Percentiles rank a stretch among this genome's conserved stretches.
These are phyloP conservation scores for Bolboschoenoplectus hybrid DNA, from an alignment of 202 grass and related monocot species.

Conservation along the genomic window DNA sequence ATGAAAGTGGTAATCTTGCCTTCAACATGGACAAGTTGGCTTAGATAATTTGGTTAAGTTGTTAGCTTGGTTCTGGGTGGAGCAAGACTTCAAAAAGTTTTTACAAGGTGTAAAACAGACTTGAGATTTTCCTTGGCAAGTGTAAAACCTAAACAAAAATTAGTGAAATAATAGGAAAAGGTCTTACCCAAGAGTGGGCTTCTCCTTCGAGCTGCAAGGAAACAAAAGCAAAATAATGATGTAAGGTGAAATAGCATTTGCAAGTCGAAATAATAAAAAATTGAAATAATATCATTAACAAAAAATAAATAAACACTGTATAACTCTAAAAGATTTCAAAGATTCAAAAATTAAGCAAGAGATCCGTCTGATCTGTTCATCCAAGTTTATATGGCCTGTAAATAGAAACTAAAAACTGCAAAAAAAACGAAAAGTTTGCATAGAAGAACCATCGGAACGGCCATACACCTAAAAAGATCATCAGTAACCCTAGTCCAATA, in stretches of 20 bases:
- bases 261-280: constrained; percentile 1
- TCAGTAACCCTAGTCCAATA: neutral
- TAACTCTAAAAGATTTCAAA: neutral
- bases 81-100: constrained; percentile 7
- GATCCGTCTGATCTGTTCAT: constrained; percentile 15
- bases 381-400: neutral
- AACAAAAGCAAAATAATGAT: constrained; percentile 33
- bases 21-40: neutral
- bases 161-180: neutral
- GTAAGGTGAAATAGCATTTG: neutral
- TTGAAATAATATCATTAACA: constrained; percentile 16
- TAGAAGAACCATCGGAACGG: constrained; percentile 9
- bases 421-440: too few species aligned
- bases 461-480: neutral
- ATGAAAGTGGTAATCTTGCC: neutral
- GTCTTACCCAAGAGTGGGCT: constrained; percentile 85
- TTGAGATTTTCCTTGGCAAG: constrained; percentile 3
- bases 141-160: constrained; percentile 16
- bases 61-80: neutral
- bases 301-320: neutral
- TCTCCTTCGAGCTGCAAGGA: constrained; percentile 89
- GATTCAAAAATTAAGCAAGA: constrained; percentile 11
- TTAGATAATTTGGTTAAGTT: neutral
- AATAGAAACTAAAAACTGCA: constrained; percentile 7
- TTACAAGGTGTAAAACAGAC: neutral